Conservation (phyloP, 129 eudicot genomes). For the Centella asiatica region DNA sequence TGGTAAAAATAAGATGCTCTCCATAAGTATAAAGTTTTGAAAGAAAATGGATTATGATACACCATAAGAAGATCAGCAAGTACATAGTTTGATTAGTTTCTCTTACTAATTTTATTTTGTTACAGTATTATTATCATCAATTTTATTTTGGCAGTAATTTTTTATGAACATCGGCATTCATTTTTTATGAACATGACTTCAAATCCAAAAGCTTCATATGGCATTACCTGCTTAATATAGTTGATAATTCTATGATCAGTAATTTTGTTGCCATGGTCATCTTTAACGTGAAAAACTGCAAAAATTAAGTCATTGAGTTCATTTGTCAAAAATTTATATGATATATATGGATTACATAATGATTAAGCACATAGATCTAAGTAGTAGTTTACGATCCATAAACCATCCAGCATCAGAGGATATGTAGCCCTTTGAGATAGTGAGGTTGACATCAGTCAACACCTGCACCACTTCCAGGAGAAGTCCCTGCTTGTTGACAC, state of each 20-base stretch:
- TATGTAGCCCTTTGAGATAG: conserved; percentile 61
- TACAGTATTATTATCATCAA: too few species aligned
- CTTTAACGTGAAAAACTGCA: conserved; percentile 73
- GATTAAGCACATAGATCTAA: too few species aligned
- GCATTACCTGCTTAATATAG: conserved; percentile 53
- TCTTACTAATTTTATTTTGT: too few species aligned
- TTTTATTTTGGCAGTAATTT: too few species aligned
- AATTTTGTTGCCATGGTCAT: conserved; percentile 54
- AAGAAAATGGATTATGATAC: too few species aligned
- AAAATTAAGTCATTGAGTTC: not conserved
- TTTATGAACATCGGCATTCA: too few species aligned
- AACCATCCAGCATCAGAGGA: conserved; percentile 83
- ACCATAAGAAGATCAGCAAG: too few species aligned
- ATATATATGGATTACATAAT: not conserved
- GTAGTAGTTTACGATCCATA: conserved; percentile 71
- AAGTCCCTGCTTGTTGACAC: conserved; percentile 63
- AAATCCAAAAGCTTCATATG: too few species aligned
- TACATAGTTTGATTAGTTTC: too few species aligned
- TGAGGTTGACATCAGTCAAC: conserved; percentile 62
- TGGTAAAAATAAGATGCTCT: too few species aligned
- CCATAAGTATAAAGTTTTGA: too few species aligned
- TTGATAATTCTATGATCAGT: conserved; percentile 46
- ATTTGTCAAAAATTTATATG: not conserved
- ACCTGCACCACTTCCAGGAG: conserved; percentile 74
- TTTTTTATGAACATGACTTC: too few species aligned